Evolutionary conservation across 768 basidiomycete species (phyloP), one percentile per base, ranked within the genome.

Genomic region (Naganishia friedmannii): DNA sequence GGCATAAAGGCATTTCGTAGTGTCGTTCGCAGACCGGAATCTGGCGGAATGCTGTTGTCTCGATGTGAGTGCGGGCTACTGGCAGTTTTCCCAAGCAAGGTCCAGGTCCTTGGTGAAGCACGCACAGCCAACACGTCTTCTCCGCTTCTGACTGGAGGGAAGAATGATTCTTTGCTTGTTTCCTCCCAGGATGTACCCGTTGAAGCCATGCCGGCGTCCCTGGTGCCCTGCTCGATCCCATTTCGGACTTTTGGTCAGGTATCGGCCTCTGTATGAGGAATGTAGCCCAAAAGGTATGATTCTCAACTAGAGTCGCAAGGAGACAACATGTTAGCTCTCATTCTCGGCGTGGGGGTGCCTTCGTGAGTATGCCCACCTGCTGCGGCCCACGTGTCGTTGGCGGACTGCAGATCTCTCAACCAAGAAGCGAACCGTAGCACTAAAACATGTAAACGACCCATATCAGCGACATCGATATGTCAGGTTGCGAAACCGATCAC

Each of bases 21-120:
- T 63, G 60, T 45, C 42, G 39, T 17, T 46, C 42, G 39, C 60
- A 63, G 23, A 63, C 60, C 60, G 60, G 60, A 45, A 63, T 63
- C 7, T 23, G 6, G 19, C 23, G 23, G 39, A 63, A 63, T 13
- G 60, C 23, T 10, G 60, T 63, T 19, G 60, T 63, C 42, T 63
- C 39, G 21, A 63, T 63, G 23, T 45, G 23, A 26, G 39, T 29
- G 28, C 42, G 60, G 23, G 31, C 21, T 28, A 45, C 7, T 28
- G 60, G 60, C 46, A 23, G 60, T 21, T n/a, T 51, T 23, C 23
- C 21, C 5, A 10, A 0, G 39, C 37, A 34, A 15, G 39, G 13
- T 17, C 6, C 26, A 21, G 60, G 39, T 63, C 60, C 60, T 3
- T 46, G 28, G 12, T 42, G 26, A 42, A 63, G 26, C 23, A 63